Base-by-base conservation (phyloP, 2,329 filamentous ascomycete genomes). In the Alternaria brassicicola region DNA sequence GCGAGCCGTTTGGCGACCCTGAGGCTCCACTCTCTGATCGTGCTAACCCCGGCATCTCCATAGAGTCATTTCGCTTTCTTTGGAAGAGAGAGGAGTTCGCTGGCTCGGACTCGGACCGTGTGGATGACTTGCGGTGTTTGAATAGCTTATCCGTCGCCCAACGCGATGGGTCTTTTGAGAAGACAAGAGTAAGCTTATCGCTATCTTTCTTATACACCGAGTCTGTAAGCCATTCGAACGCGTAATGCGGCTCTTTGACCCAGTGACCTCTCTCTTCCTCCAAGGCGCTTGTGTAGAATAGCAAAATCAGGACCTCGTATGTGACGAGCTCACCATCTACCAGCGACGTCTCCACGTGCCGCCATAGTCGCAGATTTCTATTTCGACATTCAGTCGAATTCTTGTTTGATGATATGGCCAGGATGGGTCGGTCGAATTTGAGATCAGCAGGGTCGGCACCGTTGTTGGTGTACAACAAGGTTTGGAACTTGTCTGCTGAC, bases 181-280 rank as follows among this genome's bases (percentile, higher is more conserved):
- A 72, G 0, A 64, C 30, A 15, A 76, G 61, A 6, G 57, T 61
- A 13, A 74, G 45, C 35, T 64, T 72, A 0, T 75, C 66, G 21
- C 57, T 63, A 6, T 60, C 56, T 42, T 69, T 70, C 45, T 67
- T 71, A 51, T 64, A 68, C 1, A 59, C 56, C 4, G 67, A 63
- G 2, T 72, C 66, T 2, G 67, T 47, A 1, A 76, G 61, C 70
- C 68, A 71, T 42, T 75, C 66, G 35, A 76, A 76, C 4, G 59
- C 66, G 38, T 71, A 72, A 31, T 75, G 72, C 12, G 72, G 72
- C 41, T 75, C 73, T 50, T 75, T 70, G 3, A 75, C 72, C 73
- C 73, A 75, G 19, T 75, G 72, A 10, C 65, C 70, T 30, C 66
- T 67, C 4, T 70, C 70, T 30, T 69, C 70, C 26, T 69, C 71